A percentile compares a stretch with the other conserved stretches of the same genome.
phyloP scores from a whole-genome alignment of 345 rosid genomes.

The Eucalyptus paniculata region DNA sequence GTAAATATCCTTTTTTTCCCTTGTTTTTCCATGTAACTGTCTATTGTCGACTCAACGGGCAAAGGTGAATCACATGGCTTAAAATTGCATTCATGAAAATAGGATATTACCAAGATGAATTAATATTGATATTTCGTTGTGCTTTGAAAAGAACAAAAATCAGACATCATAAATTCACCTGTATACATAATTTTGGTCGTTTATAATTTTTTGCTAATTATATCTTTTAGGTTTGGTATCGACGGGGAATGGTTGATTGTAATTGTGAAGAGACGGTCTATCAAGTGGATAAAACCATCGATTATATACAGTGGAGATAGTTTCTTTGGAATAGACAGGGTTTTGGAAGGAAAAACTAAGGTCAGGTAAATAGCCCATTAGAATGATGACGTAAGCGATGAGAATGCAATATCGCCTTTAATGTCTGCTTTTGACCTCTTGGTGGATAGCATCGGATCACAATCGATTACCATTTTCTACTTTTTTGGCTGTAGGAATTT shows the following conservation, averaged over 20 bases:
- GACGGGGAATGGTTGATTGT: background rate
- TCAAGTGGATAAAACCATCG: background rate
- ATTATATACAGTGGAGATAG: background rate
- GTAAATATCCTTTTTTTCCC: background rate
- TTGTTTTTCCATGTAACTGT: background rate
- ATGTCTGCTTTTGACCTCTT: background rate
- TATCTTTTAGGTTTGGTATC: background rate
- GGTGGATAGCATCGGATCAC: background rate
- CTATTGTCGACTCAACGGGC: too few species aligned
- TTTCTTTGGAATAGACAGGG: background rate
- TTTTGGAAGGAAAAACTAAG: background rate
- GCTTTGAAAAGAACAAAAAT: background rate
- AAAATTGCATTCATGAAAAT: background rate
- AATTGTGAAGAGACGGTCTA: background rate
- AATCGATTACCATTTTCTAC: background rate
- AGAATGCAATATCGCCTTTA: background rate
- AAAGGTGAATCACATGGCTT: background rate
- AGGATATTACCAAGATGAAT: background rate
- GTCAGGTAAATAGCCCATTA: background rate
- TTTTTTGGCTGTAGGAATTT: background rate
- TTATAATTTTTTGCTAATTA: background rate
- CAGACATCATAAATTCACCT: background rate
- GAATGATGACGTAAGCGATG: background rate
- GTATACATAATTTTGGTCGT: background rate
- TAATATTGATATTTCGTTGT: background rate